A percentile compares a stretch with the other conserved stretches of the same genome.
Evolutionary conservation across 2,329 filamentous ascomycete species (phyloP).

Genomic region (Penicillium hesseltinei): DNA sequence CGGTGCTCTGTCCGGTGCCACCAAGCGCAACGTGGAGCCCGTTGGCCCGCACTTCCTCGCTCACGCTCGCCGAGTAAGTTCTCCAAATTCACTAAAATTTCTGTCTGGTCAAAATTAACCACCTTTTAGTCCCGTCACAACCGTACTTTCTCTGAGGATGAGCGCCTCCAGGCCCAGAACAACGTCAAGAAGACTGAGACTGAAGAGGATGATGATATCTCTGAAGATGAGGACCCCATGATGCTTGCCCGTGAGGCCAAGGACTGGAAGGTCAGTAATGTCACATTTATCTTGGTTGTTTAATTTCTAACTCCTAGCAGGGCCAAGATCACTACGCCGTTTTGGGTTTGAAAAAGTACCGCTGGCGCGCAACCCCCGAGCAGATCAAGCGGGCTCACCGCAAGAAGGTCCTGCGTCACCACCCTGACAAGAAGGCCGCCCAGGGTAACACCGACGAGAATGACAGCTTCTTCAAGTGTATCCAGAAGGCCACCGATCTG

Average conservation of each 20-base stretch:
- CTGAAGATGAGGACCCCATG: constrained; percentile 88
- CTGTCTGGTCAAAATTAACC: constrained; percentile 20
- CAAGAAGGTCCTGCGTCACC: constrained; percentile 99
- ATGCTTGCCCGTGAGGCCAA: constrained; percentile 93
- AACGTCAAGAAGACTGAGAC: constrained; percentile 95
- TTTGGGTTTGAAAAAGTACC: constrained; percentile 87
- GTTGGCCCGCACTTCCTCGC: constrained; percentile 97
- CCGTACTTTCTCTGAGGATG: constrained; percentile 97
- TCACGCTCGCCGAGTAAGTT: constrained; percentile 79
- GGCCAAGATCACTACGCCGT: constrained; percentile 97
- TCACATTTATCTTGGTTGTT: neutral
- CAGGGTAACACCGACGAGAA: constrained; percentile 77
- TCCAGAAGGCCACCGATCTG: constrained; percentile 95
- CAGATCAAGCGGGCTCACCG: constrained; percentile 99
- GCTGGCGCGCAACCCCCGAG: constrained; percentile 88
- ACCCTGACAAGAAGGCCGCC: constrained; percentile 98
- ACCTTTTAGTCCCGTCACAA: constrained; percentile 69
- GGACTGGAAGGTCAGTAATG: constrained; percentile 85
- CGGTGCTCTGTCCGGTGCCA: constrained; percentile 71
- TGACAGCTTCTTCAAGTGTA: constrained; percentile 99
- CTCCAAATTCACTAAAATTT: neutral
- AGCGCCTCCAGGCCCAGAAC: constrained; percentile 92
- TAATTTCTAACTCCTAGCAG: constrained; percentile 45
- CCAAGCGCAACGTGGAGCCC: constrained; percentile 87
- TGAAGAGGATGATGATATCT: constrained; percentile 84